Percentiles rank a stretch among this genome's conserved stretches.
Evolutionary conservation across 345 rosid genomes (phyloP).

Genomic region (Pelargonium nanum): DNA sequence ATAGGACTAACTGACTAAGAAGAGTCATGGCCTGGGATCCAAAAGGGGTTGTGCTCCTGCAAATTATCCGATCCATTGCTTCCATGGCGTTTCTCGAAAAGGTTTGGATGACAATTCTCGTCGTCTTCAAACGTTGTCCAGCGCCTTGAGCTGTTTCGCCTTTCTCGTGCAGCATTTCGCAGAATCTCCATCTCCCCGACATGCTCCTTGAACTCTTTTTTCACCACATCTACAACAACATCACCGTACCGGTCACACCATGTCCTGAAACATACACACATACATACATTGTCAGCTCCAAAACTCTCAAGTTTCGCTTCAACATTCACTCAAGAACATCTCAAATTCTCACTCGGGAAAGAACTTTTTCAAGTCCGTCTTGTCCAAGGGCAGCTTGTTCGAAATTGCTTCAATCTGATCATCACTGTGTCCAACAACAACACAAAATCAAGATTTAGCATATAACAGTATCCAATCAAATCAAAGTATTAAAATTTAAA

Average conservation of each 20-base stretch:
- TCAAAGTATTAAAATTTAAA: constrained; percentile 37
- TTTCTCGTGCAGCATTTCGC: constrained; percentile 37
- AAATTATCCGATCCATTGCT: not conserved
- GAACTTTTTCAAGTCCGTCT: constrained; percentile 50
- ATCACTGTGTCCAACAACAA: constrained; percentile 36
- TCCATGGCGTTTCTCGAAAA: constrained; percentile 17
- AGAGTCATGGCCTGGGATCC: not conserved
- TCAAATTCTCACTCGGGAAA: constrained; percentile 64
- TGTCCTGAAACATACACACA: constrained; percentile 37
- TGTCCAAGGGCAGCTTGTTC: constrained; percentile 66
- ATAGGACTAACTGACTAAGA: too few relatives aligned
- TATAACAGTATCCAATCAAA: too few relatives aligned
- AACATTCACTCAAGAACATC: too few relatives aligned
- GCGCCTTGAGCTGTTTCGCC: too few relatives aligned
- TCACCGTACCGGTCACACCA: constrained; percentile 68
- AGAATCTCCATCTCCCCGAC: constrained; percentile 55
- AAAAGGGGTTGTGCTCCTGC: not conserved
- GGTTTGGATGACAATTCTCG: constrained; percentile 49
- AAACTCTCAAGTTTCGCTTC: too few relatives aligned
- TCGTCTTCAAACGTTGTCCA: constrained; percentile 56
- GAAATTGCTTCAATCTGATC: constrained; percentile 75
- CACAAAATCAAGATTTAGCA: too few relatives aligned
- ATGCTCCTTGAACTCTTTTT: constrained; percentile 71
- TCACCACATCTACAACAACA: constrained; percentile 56
- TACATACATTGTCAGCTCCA: too few relatives aligned